Evolutionary conservation across 805 yeast species (phyloP).

Genomic region (Sugiyamaella qingdaonensis): DNA sequence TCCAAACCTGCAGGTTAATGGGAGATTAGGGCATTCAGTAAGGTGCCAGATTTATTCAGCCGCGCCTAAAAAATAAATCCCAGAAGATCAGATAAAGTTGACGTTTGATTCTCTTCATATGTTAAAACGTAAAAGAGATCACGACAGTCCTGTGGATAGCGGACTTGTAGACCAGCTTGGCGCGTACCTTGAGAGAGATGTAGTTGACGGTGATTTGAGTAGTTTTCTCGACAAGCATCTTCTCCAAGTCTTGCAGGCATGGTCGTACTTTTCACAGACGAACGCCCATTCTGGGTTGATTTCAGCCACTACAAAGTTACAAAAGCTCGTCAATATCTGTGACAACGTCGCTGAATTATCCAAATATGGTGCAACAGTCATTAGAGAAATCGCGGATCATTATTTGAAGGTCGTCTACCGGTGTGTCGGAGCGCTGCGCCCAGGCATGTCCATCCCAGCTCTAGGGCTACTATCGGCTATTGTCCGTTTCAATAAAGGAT

Average conservation of each 20-base stretch:
- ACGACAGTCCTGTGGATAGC: background rate
- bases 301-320: constrained; percentile 32
- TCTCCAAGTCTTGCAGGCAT: constrained; percentile 39
- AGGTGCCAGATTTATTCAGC: background rate
- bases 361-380: constrained; percentile 36
- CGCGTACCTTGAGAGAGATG: background rate
- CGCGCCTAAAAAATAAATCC: background rate
- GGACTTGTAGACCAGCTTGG: background rate
- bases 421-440: constrained; percentile 54
- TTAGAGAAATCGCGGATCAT: constrained; percentile 50
- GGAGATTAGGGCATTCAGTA: too few species aligned
- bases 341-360: constrained; percentile 31
- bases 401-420: constrained; percentile 65
- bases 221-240: constrained; percentile 1
- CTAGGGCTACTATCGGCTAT: constrained; percentile 54
- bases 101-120: background rate
- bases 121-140: background rate
- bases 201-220: constrained; percentile 6
- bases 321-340: constrained; percentile 40
- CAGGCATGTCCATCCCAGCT: constrained; percentile 57
- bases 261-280: constrained; percentile 44
- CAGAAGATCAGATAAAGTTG: background rate
- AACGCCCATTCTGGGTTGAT: constrained; percentile 13
- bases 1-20: too few species aligned
- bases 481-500: constrained; percentile 46